Base-by-base conservation (phyloP, 1,284 basidiomycete species). In the Puccinia novopanici region DNA sequence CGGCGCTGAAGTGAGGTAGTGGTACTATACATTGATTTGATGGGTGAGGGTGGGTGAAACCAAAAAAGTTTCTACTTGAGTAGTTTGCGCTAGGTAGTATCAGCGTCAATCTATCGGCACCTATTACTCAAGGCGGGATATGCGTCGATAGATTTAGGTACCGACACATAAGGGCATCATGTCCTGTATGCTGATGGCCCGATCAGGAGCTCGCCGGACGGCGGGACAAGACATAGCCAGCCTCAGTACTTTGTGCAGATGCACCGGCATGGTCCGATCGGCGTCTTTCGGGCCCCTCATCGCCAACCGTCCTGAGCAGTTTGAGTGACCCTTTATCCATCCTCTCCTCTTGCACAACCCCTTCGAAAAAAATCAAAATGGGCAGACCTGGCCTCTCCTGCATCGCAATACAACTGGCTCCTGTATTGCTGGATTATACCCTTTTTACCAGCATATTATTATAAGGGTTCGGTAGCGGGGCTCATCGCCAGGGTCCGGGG, bases 201-300 rank as follows among this genome's bases (percentile, higher is more conserved):
- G 67, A 70, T 70, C 45, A 70, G 67, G 67, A 70, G 67, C 67
- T 70, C 45, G 30, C n/a, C 67, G 45, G 27, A 34, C 24, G 34
- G 59, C 15, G 6, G 59, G 37, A 15, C 34, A 61, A 37, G 63
- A 42, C 42, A 3, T 34, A 42, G 13, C 34, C 34, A 34, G 34
- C 34, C 34, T 34, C 34, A 34, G 4, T 34, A 34, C 34, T 34
- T 34, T 34, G 37, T 34, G 37, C n/a, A 34, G 59, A 40, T 65
- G 37, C 6, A 50, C 45, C 48, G 45, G 42, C 50, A 40, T 55
- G 27, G 34, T 19, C 50, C 50, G 48, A 72, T 72, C 52, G 22
- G 48, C 70, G 15, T n/a, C 48, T 71, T 72, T 55, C 70, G 8
- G 48, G n/a, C 70, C 70, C 61, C 45, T 72, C 70, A 52, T 72